Base-by-base conservation (phyloP, 768 basidiomycete species). In the Scleroderma citrinum region DNA sequence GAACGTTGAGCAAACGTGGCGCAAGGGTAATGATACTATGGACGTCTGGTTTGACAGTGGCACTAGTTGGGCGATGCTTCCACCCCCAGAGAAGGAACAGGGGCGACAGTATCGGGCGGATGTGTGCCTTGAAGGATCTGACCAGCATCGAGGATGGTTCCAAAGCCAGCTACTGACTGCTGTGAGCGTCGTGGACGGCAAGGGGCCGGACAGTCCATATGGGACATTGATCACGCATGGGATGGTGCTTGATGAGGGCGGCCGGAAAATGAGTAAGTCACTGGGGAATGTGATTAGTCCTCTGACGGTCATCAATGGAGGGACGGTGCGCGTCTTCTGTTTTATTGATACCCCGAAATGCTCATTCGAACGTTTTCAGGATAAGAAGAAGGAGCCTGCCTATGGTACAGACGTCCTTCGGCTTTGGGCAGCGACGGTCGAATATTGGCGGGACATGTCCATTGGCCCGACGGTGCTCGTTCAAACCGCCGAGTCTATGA, bases 31-130 rank as follows among this genome's bases (percentile, higher is more conserved):
- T 2, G 95, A 99, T 63, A 99, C 95, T 2, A 92, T 98, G 84
- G 95, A 99, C 64, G 95, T 99, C 14, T 99, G 95, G 95, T 98
- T 97, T 57, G 95, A 99, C 68, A 94, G 91, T 57, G 95, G 95
- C 4, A 83, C 88, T 2, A 89, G 93, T 3, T 99, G 95, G 95
- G 83, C 90, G 2, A 77, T 90, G 73, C 69, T 95, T 16, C 69
- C 69, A 32, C 69, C 72, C 44, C 26, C 26, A 29, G 31, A 17
- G 40, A 19, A 59, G 47, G 72, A 65, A 17, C 66, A 70, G 16
- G 69, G 61, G 20, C 57, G 71, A 54, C 67, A 62, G 26, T 70
- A 76, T 45, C 69, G 73, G 37, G 89, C 93, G 1, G 93, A 98
- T 59, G 75, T 97, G 24, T 95, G 91, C 61, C 70, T 99, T 24